phyloP scores from a whole-genome alignment of 345 rosid genomes.

The Brassica carinata region DNA sequence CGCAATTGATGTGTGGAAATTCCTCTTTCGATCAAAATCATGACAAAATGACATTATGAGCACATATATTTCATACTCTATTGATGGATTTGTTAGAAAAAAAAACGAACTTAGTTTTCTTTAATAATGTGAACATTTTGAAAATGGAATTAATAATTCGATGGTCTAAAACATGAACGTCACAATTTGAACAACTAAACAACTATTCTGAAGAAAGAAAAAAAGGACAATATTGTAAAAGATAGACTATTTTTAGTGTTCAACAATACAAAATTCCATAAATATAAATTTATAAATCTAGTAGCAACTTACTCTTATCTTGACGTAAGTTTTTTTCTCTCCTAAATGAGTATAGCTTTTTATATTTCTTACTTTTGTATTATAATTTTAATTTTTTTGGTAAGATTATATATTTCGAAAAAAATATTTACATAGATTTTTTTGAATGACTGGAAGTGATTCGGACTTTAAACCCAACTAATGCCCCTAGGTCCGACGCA shows the following conservation, averaged over 20 bases:
- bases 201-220: background rate
- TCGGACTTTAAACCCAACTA: too few species aligned
- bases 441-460: background rate
- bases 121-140: background rate
- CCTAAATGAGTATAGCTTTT: background rate
- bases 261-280: background rate
- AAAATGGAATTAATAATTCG: background rate
- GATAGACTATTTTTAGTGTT: background rate
- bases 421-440: background rate
- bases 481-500: too few species aligned
- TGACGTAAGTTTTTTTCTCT: background rate
- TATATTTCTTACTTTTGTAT: background rate
- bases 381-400: background rate
- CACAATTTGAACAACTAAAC: background rate
- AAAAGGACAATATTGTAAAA: background rate
- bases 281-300: background rate
- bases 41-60: slow-evolving; percentile 16
- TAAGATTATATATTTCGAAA: background rate
- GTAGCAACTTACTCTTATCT: background rate
- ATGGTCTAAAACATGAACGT: background rate
- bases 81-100: slow-evolving; percentile 21
- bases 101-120: background rate
- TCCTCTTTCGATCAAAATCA: slow-evolving; percentile 42
- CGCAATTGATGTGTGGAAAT: slow-evolving; percentile 36
- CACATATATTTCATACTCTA: slow-evolving; percentile 16